Base-by-base conservation (phyloP, 768 basidiomycete species). In the Hygrophoropsis aurantiaca region DNA sequence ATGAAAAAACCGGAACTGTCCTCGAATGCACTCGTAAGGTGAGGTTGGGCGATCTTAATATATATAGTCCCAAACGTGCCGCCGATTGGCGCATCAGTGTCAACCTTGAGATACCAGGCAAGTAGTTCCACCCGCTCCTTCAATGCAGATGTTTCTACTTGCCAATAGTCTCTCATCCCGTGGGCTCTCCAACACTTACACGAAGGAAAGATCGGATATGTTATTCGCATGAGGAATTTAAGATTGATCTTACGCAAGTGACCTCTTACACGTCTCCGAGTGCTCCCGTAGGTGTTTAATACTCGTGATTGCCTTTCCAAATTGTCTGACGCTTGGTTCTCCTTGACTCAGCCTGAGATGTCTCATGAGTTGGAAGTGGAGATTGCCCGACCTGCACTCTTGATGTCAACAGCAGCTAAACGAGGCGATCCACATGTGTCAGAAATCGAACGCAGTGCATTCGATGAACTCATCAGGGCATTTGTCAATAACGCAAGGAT, bases 11-110 rank as follows among this genome's bases (percentile, higher is more conserved):
- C 0, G 77, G 78, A 3, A 64, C 44, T 2, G 80, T 92, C 19
- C 51, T 80, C 16, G 85, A 86, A 55, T 78, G 82, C 57, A 79
- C 90, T 65, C 78, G 79, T 54, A 98, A 99, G 67, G 72, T 85
- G 13, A 77, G 94, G 40, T 69, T 99, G 19, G 94, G 87, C 5
- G 84, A 95, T 65, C 69, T 99, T 59, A 90, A 99, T 64, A 76
- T 99, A 21, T 86, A 79, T 64, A 82, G 82, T 58, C 95, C 95
- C 7, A 88, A 87, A 61, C 73, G 84, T 19, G 63, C 73, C 1
- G 91, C 87, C 36, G 97, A 99, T 67, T 98, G 92, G 91, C 73
- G 97, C 46, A 75, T 99, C 5, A 94, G 90, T 53, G 91, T 98
- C 5, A 97, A 82, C 63, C 61, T 90, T n/a, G 95, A 99, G 77